A percentile compares a stretch with the other conserved stretches of the same genome.
These are phyloP conservation scores for Paxillus rubicundulus DNA, from an alignment of 768 basidiomycete genomes.

Conservation along the genomic window DNA sequence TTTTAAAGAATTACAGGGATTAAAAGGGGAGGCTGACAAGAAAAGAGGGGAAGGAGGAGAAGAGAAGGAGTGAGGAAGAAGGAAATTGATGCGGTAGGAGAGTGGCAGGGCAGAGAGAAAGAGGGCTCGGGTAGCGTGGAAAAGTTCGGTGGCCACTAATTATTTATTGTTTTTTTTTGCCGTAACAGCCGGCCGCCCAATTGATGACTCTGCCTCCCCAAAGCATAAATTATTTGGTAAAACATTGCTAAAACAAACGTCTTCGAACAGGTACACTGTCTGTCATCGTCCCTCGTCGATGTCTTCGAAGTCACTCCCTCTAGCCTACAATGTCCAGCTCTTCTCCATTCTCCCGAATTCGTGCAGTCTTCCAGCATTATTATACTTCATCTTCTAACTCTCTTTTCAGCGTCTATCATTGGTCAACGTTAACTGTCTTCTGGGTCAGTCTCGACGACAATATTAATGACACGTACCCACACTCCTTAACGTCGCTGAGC, in stretches of 20 bases:
- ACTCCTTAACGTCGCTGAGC: neutral
- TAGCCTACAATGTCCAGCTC: neutral
- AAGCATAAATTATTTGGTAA: neutral
- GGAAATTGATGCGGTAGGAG: constrained; percentile 20
- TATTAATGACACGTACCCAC: neutral
- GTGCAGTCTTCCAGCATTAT: neutral
- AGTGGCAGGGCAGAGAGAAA: constrained; percentile 12
- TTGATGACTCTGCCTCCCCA: constrained; percentile 13
- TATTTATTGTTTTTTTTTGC: constrained; percentile 27
- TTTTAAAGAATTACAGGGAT: constrained; percentile 25
- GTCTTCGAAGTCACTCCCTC: neutral
- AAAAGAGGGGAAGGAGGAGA: constrained; percentile 30
- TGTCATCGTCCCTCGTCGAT: neutral
- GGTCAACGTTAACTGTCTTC: neutral
- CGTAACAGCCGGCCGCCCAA: constrained; percentile 20
- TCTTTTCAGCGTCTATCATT: neutral
- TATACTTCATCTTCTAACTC: neutral
- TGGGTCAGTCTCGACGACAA: neutral
- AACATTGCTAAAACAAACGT: neutral
- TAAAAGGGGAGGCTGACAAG: constrained; percentile 15
- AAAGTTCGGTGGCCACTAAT: constrained; percentile 14
- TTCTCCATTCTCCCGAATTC: neutral
- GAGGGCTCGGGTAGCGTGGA: constrained; percentile 30
- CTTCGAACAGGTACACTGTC: neutral
- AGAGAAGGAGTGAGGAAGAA: constrained; percentile 31